These are phyloP conservation scores for Periconia sp. DNA, from an alignment of 2,329 filamentous ascomycete species.

Conservation along the genomic window DNA sequence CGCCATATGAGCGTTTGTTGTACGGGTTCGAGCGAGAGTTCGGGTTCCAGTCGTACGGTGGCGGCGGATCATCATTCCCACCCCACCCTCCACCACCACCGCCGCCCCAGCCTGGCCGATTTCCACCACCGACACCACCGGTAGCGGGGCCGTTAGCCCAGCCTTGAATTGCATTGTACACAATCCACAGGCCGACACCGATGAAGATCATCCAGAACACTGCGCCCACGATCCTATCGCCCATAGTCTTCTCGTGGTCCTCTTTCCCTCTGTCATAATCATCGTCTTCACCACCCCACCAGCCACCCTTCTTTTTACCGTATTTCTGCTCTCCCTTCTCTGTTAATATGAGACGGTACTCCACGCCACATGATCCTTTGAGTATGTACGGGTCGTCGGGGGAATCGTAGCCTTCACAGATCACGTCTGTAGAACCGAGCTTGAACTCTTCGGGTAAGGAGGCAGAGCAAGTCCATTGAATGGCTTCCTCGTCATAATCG, in stretches of 20 bases:
- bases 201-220: constrained; percentile 67
- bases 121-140: constrained; percentile 21
- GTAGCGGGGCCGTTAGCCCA: constrained; percentile 25
- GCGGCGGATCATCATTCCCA: constrained; percentile 51
- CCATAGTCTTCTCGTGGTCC: constrained; percentile 25
- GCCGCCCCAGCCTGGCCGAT: constrained; percentile 42
- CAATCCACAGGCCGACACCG: constrained; percentile 61
- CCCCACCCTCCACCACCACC: constrained; percentile 42
- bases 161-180: constrained; percentile 56
- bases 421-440: constrained; percentile 83
- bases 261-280: constrained; percentile 37
- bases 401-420: constrained; percentile 84
- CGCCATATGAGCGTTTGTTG: constrained; percentile 16
- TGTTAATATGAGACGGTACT: constrained; percentile 81
- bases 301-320: constrained; percentile 55
- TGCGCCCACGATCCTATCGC: constrained; percentile 34
- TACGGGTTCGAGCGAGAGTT: constrained; percentile 26
- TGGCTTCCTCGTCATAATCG: constrained; percentile 78
- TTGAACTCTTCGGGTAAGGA: constrained; percentile 65
- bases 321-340: constrained; percentile 72
- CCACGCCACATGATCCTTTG: constrained; percentile 88
- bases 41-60: constrained; percentile 48
- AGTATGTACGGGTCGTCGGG: constrained; percentile 83
- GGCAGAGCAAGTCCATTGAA: constrained; percentile 89
- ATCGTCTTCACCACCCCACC: constrained; percentile 39